Percentiles rank a stretch among this genome's conserved stretches.
Evolutionary conservation across 371 early-diverging fungal genomes (phyloP).

Genomic region (Massospora cicadina): DNA sequence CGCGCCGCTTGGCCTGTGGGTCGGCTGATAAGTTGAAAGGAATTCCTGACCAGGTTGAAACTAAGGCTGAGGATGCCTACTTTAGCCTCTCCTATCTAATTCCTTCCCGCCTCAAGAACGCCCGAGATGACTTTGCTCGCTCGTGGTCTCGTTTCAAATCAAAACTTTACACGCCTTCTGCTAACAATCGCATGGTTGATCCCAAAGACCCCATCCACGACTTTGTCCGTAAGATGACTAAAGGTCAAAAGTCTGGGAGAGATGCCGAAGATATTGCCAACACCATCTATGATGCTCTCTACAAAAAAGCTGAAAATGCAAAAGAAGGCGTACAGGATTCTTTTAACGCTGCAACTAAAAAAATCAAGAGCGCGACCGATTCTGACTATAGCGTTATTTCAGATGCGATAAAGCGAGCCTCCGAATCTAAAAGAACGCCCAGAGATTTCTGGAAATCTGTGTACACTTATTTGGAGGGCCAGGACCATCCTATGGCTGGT

Average conservation of each 20-base stretch:
- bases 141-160: neutral
- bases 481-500: neutral
- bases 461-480: neutral
- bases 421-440: neutral
- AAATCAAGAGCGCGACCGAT: neutral
- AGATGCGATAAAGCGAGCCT: neutral
- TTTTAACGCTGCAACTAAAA: neutral
- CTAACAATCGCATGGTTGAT: neutral
- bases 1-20: neutral
- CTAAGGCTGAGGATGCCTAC: neutral
- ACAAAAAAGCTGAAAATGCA: neutral
- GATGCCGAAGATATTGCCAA: neutral
- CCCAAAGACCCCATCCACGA: neutral
- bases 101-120: neutral
- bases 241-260: neutral
- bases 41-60: neutral
- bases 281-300: neutral
- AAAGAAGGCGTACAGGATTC: neutral
- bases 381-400: neutral
- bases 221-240: neutral
- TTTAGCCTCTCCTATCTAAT: neutral
- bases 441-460: neutral
- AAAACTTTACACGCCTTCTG: neutral
- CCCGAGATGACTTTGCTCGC: neutral
- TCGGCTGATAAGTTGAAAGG: neutral